phyloP scores from a whole-genome alignment of 805 yeast genomes.

The Teunomyces gatunensis region DNA sequence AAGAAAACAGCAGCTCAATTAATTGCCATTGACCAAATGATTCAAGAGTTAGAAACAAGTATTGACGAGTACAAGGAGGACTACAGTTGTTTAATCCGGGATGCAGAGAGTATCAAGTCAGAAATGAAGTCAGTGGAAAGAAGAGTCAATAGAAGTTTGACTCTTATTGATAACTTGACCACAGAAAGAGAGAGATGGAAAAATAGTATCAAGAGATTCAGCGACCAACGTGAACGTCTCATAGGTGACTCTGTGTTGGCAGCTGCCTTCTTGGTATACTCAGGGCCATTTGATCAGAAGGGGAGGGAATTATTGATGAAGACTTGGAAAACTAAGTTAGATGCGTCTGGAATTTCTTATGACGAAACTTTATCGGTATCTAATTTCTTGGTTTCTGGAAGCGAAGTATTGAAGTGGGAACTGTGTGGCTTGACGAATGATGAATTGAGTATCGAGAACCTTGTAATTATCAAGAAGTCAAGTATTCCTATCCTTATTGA shows the following conservation, averaged over 20 bases:
- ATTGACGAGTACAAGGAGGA: slow-evolving; percentile 65
- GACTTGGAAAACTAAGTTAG: slow-evolving; percentile 37
- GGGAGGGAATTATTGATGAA: slow-evolving; percentile 35
- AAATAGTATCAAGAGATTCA: slow-evolving; percentile 51
- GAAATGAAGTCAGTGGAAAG: slow-evolving; percentile 63
- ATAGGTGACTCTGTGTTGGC: slow-evolving; percentile 66
- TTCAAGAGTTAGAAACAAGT: slow-evolving; percentile 64
- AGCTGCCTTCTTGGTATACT: slow-evolving; percentile 59
- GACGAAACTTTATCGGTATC: slow-evolving; percentile 34
- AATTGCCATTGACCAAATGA: slow-evolving; percentile 78
- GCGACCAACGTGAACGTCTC: slow-evolving; percentile 40
- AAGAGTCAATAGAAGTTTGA: slow-evolving; percentile 61
- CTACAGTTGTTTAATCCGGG: slow-evolving; percentile 75
- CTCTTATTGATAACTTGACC: slow-evolving; percentile 60
- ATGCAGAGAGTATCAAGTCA: slow-evolving; percentile 67
- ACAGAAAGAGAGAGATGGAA: slow-evolving; percentile 76
- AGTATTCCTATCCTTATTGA: slow-evolving; percentile 64
- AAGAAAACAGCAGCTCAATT: slow-evolving; percentile 63
- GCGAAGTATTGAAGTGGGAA: slow-evolving; percentile 51
- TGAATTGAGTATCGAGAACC: slow-evolving; percentile 61
- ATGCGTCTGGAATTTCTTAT: slow-evolving; percentile 33
- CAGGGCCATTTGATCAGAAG: slow-evolving; percentile 56
- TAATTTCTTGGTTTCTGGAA: slow-evolving; percentile 38
- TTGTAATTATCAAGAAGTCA: slow-evolving; percentile 45
- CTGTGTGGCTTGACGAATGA: slow-evolving; percentile 54